Conservation (phyloP, 2,329 filamentous ascomycete species). For the Ceratocystis ficicola region DNA sequence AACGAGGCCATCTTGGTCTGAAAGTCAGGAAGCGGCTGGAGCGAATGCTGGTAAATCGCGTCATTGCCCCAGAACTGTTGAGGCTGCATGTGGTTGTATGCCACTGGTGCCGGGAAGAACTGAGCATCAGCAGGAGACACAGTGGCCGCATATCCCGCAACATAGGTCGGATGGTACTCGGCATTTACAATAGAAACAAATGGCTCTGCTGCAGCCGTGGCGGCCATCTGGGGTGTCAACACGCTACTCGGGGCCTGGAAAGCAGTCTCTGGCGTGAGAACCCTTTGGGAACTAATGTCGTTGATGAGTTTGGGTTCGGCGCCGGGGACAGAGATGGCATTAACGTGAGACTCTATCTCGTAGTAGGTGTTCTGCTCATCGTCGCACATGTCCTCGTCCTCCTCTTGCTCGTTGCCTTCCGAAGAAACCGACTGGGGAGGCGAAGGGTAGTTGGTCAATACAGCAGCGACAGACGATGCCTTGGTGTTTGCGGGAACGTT, state of each 20-base stretch:
- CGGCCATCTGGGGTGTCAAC: constrained; percentile 29
- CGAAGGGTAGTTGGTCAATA: not conserved
- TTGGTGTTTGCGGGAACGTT: not conserved
- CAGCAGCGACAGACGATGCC: not conserved
- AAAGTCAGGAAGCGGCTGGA: not conserved
- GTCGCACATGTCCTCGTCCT: not conserved
- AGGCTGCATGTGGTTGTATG: not conserved
- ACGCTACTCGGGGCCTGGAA: not conserved
- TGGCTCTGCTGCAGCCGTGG: constrained; percentile 1
- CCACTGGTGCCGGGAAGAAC: not conserved
- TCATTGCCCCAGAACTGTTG: not conserved
- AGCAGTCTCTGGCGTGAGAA: not conserved
- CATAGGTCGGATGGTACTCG: constrained; percentile 11
- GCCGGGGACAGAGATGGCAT: not conserved
- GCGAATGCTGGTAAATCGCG: not conserved
- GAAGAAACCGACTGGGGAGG: constrained; percentile 29
- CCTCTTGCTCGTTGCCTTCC: not conserved
- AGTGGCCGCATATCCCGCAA: not conserved
- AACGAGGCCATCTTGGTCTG: constrained; percentile 3
- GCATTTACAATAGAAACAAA: constrained; percentile 17
- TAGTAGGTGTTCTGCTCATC: not conserved
- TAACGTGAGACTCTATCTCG: not conserved
- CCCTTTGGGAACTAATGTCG: not conserved
- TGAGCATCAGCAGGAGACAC: not conserved
- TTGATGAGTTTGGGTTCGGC: not conserved